Percentiles rank a stretch among this genome's conserved stretches.
phyloP scores from a whole-genome alignment of 768 basidiomycete genomes.

The Rhizopogon vesiculosus region DNA sequence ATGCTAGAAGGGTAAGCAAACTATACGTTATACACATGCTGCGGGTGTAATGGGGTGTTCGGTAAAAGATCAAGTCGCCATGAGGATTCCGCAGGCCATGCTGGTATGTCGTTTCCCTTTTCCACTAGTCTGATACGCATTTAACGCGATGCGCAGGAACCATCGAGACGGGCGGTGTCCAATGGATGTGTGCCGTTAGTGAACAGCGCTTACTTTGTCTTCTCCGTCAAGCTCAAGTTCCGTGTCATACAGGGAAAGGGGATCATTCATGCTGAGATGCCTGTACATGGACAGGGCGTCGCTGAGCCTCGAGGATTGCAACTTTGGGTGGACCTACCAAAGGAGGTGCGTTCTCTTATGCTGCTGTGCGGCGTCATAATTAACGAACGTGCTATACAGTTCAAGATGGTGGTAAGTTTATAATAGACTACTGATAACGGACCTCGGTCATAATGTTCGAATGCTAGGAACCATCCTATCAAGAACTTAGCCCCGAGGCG shows the following conservation, averaged over 20 bases:
- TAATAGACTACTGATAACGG: background rate
- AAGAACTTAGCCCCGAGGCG: slow-evolving; percentile 68
- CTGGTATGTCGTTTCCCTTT: slow-evolving; percentile 32
- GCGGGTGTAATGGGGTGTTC: background rate
- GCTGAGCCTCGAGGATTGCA: slow-evolving; percentile 83
- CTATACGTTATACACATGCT: background rate
- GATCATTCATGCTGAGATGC: slow-evolving; percentile 88
- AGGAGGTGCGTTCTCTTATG: slow-evolving; percentile 39
- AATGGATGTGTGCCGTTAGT: slow-evolving; percentile 89
- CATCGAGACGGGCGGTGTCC: slow-evolving; percentile 79
- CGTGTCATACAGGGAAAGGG: slow-evolving; percentile 45
- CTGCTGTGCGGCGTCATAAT: slow-evolving; percentile 10
- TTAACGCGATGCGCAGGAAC: slow-evolving; percentile 16
- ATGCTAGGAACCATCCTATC: slow-evolving; percentile 69
- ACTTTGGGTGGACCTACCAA: slow-evolving; percentile 82
- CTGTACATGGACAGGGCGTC: slow-evolving; percentile 59
- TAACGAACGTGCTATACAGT: slow-evolving; percentile 31
- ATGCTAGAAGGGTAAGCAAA: slow-evolving; percentile 70
- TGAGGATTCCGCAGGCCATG: slow-evolving; percentile 89
- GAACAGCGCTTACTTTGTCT: slow-evolving; percentile 1
- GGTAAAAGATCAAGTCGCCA: slow-evolving; percentile 62
- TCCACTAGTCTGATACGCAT: background rate
- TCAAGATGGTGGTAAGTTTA: slow-evolving; percentile 66
- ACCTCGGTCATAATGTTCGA: slow-evolving; percentile 2
- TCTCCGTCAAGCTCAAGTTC: background rate